Evolutionary conservation across 192 early-diverging fungal species (phyloP).

Genomic region (Entomortierella beljakovae): DNA sequence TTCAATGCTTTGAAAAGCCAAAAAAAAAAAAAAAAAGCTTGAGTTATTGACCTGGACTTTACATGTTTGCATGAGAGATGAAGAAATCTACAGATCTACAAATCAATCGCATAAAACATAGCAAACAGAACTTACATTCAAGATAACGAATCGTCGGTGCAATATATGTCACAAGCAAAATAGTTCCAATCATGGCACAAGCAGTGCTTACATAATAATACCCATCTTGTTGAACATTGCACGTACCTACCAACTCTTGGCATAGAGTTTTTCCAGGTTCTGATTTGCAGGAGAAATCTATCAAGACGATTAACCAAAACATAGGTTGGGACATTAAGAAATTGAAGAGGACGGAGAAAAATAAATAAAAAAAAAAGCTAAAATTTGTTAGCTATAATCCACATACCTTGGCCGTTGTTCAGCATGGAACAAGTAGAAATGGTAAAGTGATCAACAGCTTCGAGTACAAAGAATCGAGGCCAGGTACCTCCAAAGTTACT

Average conservation of each 20-base stretch:
- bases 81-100: too few species aligned
- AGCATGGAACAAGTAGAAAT: conserved; percentile 74
- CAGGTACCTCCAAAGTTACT: conserved; percentile 98
- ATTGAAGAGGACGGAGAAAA: neutral
- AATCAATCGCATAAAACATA: neutral
- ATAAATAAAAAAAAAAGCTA: neutral
- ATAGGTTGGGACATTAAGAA: neutral
- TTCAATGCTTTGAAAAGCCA: conserved; percentile 22
- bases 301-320: neutral
- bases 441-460: conserved; percentile 92
- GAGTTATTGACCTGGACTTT: too few species aligned
- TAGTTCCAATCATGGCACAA: conserved; percentile 74
- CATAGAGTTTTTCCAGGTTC: conserved; percentile 76
- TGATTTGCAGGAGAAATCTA: conserved; percentile 68
- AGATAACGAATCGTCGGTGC: conserved; percentile 64
- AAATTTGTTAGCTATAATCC: neutral
- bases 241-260: conserved; percentile 70
- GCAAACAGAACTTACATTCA: conserved; percentile 23
- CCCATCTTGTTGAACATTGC: conserved; percentile 82
- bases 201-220: conserved; percentile 84
- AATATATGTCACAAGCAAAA: conserved; percentile 68
- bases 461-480: conserved; percentile 94
- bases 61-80: neutral
- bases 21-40: neutral
- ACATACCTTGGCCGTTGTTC: conserved; percentile 26